These are phyloP conservation scores for Filosporella fistucella DNA, from an alignment of 495 filamentous ascomycete genomes.

Conservation along the genomic window DNA sequence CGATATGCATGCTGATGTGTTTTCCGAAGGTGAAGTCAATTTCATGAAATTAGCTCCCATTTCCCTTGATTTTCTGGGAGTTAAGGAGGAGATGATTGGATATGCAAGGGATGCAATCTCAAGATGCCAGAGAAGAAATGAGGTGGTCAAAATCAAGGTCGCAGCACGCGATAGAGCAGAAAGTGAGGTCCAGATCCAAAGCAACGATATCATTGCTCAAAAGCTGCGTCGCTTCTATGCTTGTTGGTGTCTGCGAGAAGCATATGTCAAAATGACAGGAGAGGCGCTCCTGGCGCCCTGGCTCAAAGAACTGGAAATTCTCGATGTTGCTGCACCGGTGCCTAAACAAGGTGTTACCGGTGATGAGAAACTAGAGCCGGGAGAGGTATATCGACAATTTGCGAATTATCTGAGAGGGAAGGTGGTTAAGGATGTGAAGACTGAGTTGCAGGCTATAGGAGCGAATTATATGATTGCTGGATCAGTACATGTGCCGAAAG, in stretches of 20 bases:
- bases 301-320: slow-evolving; percentile 66
- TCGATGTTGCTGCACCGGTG: slow-evolving; percentile 53
- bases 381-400: slow-evolving; percentile 45
- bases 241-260: slow-evolving; percentile 85
- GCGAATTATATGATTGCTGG: slow-evolving; percentile 58
- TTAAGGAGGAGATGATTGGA: background rate
- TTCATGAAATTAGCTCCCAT: slow-evolving; percentile 43
- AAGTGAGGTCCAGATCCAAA: slow-evolving; percentile 34
- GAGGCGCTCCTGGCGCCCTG: slow-evolving; percentile 80
- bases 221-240: slow-evolving; percentile 78
- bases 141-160: slow-evolving; percentile 6
- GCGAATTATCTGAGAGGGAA: slow-evolving; percentile 46
- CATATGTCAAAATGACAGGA: slow-evolving; percentile 91
- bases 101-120: slow-evolving; percentile 17
- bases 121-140: slow-evolving; percentile 17
- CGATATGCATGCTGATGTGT: slow-evolving; percentile 75
- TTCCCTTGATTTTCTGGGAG: background rate
- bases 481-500: slow-evolving; percentile 29
- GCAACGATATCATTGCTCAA: slow-evolving; percentile 39
- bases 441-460: slow-evolving; percentile 59
- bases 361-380: slow-evolving; percentile 52
- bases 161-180: background rate
- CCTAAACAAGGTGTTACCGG: slow-evolving; percentile 54
- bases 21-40: slow-evolving; percentile 52
- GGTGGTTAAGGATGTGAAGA: slow-evolving; percentile 44